phyloP scores from a whole-genome alignment of 2,329 filamentous ascomycete genomes.

The Ascochyta viciae-villosae region DNA sequence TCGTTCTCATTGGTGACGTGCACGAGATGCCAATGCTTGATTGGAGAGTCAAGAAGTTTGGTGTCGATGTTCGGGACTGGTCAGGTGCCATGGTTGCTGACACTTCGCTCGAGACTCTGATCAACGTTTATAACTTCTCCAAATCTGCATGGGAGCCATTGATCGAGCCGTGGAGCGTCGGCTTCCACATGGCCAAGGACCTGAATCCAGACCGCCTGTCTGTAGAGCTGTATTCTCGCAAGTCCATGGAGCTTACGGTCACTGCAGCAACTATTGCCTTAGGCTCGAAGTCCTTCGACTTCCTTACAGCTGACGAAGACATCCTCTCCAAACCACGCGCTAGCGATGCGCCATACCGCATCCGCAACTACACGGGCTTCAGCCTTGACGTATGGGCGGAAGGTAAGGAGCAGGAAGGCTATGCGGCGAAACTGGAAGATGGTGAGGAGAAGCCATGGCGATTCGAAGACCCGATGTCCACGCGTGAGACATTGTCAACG shows the following conservation, averaged over 20 bases:
- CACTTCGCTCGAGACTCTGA: constrained; percentile 88
- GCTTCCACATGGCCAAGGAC: constrained; percentile 84
- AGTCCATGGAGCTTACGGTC: constrained; percentile 87
- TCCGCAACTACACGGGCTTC: constrained; percentile 96
- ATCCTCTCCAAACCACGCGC: constrained; percentile 92
- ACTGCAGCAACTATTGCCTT: constrained; percentile 94
- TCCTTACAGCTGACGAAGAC: constrained; percentile 86
- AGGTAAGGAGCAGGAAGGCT: constrained; percentile 71
- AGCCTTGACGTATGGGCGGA: constrained; percentile 80
- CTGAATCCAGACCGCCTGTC: constrained; percentile 77
- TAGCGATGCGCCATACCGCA: constrained; percentile 88
- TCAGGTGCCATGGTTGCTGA: constrained; percentile 86
- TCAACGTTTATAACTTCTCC: constrained; percentile 98
- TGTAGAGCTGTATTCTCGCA: constrained; percentile 86
- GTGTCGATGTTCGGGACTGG: constrained; percentile 87
- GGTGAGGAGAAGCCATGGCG: constrained; percentile 94
- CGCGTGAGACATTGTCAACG: constrained; percentile 88
- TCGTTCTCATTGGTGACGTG: constrained; percentile 92
- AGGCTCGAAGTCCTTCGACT: constrained; percentile 90
- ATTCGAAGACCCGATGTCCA: constrained; percentile 95
- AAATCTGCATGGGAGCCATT: constrained; percentile 98
- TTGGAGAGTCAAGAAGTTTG: constrained; percentile 90
- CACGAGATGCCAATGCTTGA: constrained; percentile 96
- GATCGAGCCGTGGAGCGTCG: constrained; percentile 95
- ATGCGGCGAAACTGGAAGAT: constrained; percentile 80